Conservation (phyloP, 257 asterid genomes). For the Anisodus acutangulus region DNA sequence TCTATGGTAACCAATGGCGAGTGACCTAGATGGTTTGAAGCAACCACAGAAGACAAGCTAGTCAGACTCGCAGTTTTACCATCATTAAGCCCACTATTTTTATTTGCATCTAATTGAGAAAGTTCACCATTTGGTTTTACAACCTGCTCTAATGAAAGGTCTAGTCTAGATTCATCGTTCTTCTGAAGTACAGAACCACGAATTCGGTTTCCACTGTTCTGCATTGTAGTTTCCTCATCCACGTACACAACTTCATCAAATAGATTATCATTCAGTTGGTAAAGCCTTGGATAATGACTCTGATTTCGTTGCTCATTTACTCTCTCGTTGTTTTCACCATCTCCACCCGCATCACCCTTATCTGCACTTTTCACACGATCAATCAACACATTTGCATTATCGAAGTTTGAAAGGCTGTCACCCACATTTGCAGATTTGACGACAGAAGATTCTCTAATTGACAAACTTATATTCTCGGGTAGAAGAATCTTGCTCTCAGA, state of each 20-base stretch:
- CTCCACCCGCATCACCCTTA: conserved; percentile 18
- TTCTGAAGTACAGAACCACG: background rate
- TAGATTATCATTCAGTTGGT: conserved; percentile 43
- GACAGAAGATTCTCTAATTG: conserved; percentile 35
- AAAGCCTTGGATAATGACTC: conserved; percentile 47
- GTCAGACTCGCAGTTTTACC: conserved; percentile 12
- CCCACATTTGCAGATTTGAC: conserved; percentile 31
- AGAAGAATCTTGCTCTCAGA: conserved; percentile 40
- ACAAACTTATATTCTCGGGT: conserved; percentile 31
- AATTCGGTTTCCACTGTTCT: background rate
- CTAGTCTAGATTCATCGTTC: conserved; percentile 30
- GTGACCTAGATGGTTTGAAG: conserved; percentile 31
- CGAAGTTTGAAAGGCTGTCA: conserved; percentile 37
- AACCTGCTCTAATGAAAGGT: conserved; percentile 37
- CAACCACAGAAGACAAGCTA: conserved; percentile 24
- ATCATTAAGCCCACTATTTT: conserved; percentile 4
- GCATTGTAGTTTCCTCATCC: conserved; percentile 43
- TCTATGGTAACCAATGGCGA: conserved; percentile 38
- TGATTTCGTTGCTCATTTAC: conserved; percentile 55
- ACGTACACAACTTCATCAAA: conserved; percentile 42
- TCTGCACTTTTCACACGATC: conserved; percentile 39
- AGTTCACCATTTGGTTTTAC: conserved; percentile 37
- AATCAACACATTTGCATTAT: conserved; percentile 40
- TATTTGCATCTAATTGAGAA: conserved; percentile 23
- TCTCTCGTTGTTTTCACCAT: conserved; percentile 28